Base-by-base conservation (phyloP, 2,329 filamentous ascomycete species). In the Dactylonectria estremocensis region DNA sequence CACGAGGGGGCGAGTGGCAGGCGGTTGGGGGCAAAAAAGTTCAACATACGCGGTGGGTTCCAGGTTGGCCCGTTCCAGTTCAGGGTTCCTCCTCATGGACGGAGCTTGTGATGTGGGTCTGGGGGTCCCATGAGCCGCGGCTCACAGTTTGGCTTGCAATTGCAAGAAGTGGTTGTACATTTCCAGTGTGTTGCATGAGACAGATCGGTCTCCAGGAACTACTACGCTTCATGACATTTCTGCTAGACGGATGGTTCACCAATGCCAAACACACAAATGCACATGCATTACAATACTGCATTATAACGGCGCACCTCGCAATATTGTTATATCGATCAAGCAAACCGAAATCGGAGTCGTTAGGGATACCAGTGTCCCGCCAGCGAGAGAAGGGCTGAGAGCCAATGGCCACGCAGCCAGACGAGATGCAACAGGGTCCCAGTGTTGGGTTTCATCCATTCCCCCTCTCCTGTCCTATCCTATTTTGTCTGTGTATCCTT, bases 101-200 rank as follows among this genome's bases (percentile, higher is more conserved):
- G 13, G 48, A 16, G 56, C 43, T 22, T 50, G 54, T 45, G 52
- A 43, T 43, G 54, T 52, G 63, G 57, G 63, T 66, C 63, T 20
- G 50, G 50, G 45, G 63, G 57, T 50, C 57, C 63, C 63, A 28
- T 61, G 45, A 54, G 50, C 56, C 56, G 45, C 53, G 43, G 56
- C 43, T 48, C 50, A 33, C 24, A 43, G 35, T 11, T 58, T 48
- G 18, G 18, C 55, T 9, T 58, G 43, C 50, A 54, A 28, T 40
- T 55, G 35, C 11, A 40, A 54, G 46, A 24, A 49, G 31, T 14
- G 40, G 50, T 31, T 53, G 28, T 11, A 18, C 16, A 20, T 11
- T 53, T 53, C 13, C 22, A 16, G 28, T 52, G 16, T 14, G 11
- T 49, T 28, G 24, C 24, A 28, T 28, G 4, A 28, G 35, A 37